Percentiles rank a stretch among this genome's conserved stretches.
Conservation (phyloP, 2,329 filamentous ascomycete genomes). For the Penicillium decumbens region DNA sequence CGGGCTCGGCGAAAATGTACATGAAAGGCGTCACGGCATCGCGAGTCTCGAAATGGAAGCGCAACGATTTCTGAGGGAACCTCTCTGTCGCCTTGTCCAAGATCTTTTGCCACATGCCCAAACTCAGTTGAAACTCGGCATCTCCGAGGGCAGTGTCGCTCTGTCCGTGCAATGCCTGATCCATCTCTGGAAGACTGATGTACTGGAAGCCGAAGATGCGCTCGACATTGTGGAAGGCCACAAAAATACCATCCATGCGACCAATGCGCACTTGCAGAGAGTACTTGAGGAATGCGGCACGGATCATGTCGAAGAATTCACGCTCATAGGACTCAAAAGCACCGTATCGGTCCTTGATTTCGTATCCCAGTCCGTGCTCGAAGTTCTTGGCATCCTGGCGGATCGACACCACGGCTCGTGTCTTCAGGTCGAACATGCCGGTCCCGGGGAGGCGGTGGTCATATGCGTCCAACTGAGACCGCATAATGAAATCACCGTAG, state of each 20-base stretch:
- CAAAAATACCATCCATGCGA: conserved; percentile 97
- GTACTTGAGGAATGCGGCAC: conserved; percentile 92
- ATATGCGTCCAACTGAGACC: conserved; percentile 88
- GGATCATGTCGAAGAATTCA: conserved; percentile 95
- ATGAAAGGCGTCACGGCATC: conserved; percentile 60
- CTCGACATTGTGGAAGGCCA: conserved; percentile 91
- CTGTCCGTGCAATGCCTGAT: conserved; percentile 80
- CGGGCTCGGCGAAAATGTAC: conserved; percentile 86
- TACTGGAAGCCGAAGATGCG: conserved; percentile 99
- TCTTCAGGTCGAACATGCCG: conserved; percentile 96
- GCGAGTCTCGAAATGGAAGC: conserved; percentile 77
- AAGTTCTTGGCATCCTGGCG: conserved; percentile 76
- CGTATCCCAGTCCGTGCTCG: conserved; percentile 74
- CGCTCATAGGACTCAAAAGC: conserved; percentile 88
- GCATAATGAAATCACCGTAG: conserved; percentile 82
- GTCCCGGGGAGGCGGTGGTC: conserved; percentile 81
- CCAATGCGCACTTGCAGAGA: conserved; percentile 95
- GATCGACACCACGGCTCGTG: conserved; percentile 82
- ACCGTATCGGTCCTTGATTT: conserved; percentile 72
- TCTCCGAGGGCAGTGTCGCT: conserved; percentile 64
- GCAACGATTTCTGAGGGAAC: conserved; percentile 70
- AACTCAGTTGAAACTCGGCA: conserved; percentile 75
- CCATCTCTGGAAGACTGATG: conserved; percentile 79
- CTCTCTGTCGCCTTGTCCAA: conserved; percentile 68
- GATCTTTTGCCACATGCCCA: conserved; percentile 72